phyloP scores from a whole-genome alignment of 108 stramenopile genomes.

The Skeletonema tropicum region DNA sequence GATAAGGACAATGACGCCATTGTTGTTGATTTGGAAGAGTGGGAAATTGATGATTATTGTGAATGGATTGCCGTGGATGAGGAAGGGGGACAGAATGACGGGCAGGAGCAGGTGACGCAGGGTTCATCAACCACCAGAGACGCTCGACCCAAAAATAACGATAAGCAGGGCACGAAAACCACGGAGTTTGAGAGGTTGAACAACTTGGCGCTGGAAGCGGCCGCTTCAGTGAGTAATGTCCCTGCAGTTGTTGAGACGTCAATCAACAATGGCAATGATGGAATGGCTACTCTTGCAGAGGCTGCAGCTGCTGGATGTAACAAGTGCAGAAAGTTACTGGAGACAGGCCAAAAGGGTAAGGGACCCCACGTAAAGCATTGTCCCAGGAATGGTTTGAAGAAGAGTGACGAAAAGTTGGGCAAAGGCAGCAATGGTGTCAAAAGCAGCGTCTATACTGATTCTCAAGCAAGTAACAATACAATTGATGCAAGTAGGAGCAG shows the following conservation, averaged over 20 bases:
- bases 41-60: constrained; percentile 24
- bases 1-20: constrained; percentile 5
- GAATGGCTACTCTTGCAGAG: background rate
- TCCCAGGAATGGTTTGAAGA: background rate
- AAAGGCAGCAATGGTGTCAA: background rate
- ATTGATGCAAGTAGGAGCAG: background rate
- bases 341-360: background rate
- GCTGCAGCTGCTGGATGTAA: constrained; percentile 2
- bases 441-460: no score
- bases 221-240: background rate
- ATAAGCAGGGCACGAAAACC: background rate
- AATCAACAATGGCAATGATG: background rate
- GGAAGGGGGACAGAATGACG: background rate
- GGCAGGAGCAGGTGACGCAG: background rate
- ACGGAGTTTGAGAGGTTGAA: background rate
- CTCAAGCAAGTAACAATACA: no score
- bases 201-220: background rate
- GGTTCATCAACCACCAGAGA: background rate
- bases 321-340: constrained; percentile 3
- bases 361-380: background rate
- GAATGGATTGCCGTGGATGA: constrained; percentile 21
- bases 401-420: background rate
- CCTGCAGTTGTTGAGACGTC: background rate
- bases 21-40: constrained; percentile 27
- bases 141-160: background rate